Percentiles rank a stretch among this genome's conserved stretches.
These are phyloP conservation scores for Adansonia digitata DNA, from an alignment of 345 rosid genomes.

Conservation along the genomic window DNA sequence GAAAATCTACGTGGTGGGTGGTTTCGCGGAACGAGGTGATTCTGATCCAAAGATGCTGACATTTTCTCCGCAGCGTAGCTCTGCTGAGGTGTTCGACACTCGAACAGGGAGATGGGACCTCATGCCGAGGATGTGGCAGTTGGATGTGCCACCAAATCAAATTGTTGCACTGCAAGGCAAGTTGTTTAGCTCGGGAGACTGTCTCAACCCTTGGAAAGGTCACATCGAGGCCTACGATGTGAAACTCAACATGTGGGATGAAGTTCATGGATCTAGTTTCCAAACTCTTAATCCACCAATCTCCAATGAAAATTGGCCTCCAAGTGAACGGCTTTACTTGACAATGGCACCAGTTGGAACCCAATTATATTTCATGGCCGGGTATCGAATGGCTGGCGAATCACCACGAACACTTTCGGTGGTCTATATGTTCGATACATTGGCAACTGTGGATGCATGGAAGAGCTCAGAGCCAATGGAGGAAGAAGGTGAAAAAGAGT, in stretches of 20 bases:
- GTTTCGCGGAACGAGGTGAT: constrained; percentile 31
- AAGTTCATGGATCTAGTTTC: constrained; percentile 39
- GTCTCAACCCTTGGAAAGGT: constrained; percentile 57
- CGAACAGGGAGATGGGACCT: constrained; percentile 33
- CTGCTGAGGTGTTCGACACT: constrained; percentile 44
- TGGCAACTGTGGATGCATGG: constrained; percentile 35
- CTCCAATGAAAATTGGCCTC: constrained; percentile 16
- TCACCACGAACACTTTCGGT: constrained; percentile 21
- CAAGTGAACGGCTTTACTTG: constrained; percentile 27
- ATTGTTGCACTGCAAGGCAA: constrained; percentile 32
- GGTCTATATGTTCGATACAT: constrained; percentile 37
- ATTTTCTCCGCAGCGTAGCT: constrained; percentile 42
- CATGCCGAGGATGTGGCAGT: constrained; percentile 52
- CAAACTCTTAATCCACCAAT: not conserved
- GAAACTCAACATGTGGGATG: constrained; percentile 42
- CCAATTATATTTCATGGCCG: constrained; percentile 38
- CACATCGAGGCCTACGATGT: constrained; percentile 45
- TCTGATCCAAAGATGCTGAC: constrained; percentile 22
- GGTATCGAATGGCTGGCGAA: constrained; percentile 32
- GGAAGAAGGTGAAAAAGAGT: not conserved
- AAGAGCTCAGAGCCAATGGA: constrained; percentile 23
- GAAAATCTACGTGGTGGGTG: constrained; percentile 44
- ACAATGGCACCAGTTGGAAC: constrained; percentile 50
- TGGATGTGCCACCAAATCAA: constrained; percentile 58
- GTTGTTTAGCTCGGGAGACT: constrained; percentile 57